Conservation (phyloP, 495 filamentous ascomycete genomes). For the Pyronema omphalodes region DNA sequence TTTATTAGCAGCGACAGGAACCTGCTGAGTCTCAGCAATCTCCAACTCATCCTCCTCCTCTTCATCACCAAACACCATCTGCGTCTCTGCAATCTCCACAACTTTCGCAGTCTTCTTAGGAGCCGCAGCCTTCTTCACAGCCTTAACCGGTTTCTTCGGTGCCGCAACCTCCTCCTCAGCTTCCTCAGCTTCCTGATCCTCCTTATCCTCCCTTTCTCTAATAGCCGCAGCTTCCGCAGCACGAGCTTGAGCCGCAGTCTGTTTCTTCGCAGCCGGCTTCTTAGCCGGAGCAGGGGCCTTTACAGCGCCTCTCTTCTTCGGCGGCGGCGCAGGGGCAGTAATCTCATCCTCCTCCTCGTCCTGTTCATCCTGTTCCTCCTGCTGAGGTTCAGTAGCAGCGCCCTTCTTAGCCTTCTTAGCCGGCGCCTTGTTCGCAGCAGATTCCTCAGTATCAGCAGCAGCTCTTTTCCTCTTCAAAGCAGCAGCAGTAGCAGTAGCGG, state of each 20-base stretch:
- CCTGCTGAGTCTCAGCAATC: slow-evolving; percentile 18
- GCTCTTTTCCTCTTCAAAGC: neutral
- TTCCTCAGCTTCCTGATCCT: slow-evolving; percentile 3
- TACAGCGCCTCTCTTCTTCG: neutral
- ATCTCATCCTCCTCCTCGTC: slow-evolving; percentile 12
- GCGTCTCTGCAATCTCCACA: slow-evolving; percentile 19
- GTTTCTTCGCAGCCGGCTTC: neutral
- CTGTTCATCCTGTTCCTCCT: slow-evolving; percentile 2
- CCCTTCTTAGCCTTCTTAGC: neutral
- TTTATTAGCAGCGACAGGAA: neutral
- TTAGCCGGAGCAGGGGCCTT: neutral
- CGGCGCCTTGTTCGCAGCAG: too few relatives aligned
- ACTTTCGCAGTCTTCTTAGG: slow-evolving; percentile 1
- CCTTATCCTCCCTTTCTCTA: slow-evolving; percentile 6
- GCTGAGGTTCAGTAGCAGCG: neutral
- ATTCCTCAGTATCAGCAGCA: neutral
- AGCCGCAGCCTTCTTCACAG: slow-evolving; percentile 3
- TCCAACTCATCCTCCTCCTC: slow-evolving; percentile 7
- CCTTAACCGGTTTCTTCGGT: neutral
- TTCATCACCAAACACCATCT: slow-evolving; percentile 11
- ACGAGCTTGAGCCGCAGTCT: neutral
- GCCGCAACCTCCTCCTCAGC: slow-evolving; percentile 4
- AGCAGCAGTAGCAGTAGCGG: neutral
- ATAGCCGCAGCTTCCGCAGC: neutral
- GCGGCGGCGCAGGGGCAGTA: neutral